Percentiles rank a stretch among this genome's conserved stretches.
These are phyloP conservation scores for Stentor coeruleus DNA, from an alignment of 73 alveolate genomes.

Conservation along the genomic window DNA sequence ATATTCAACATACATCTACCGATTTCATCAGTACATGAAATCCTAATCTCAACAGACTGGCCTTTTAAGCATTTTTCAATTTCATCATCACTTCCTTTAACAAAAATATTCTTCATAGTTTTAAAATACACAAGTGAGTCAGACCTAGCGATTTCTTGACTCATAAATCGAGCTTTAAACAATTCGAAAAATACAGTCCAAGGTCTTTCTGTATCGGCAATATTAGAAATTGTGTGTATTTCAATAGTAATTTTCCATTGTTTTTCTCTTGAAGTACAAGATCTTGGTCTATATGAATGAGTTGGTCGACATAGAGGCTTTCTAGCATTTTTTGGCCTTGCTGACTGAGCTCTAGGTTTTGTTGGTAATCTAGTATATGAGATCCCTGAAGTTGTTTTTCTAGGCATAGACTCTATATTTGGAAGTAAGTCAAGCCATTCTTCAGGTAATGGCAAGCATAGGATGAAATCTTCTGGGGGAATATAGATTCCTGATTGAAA, in stretches of 20 bases:
- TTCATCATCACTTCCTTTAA: neutral
- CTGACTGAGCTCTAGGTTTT: slow-evolving; percentile 22
- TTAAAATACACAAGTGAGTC: neutral
- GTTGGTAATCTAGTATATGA: neutral
- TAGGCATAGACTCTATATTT: neutral
- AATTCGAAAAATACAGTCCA: neutral
- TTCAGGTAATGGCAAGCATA: slow-evolving; percentile 15
- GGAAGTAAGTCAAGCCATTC: slow-evolving; percentile 29
- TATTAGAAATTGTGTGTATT: neutral
- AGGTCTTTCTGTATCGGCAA: neutral
- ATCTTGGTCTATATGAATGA: neutral
- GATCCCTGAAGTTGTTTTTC: neutral
- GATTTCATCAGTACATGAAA: neutral
- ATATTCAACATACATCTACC: neutral
- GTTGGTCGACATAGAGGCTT: neutral
- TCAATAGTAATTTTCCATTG: neutral
- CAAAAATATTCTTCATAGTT: neutral
- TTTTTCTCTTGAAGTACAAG: neutral
- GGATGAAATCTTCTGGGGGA: slow-evolving; percentile 31
- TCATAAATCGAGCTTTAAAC: neutral
- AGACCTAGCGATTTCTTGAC: neutral
- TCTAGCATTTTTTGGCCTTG: neutral
- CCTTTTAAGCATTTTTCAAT: neutral
- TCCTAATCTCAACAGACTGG: neutral
- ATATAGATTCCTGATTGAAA: neutral